Base-by-base conservation (phyloP, 352 stramenopile species). In the Aphanomyces euteiches region DNA sequence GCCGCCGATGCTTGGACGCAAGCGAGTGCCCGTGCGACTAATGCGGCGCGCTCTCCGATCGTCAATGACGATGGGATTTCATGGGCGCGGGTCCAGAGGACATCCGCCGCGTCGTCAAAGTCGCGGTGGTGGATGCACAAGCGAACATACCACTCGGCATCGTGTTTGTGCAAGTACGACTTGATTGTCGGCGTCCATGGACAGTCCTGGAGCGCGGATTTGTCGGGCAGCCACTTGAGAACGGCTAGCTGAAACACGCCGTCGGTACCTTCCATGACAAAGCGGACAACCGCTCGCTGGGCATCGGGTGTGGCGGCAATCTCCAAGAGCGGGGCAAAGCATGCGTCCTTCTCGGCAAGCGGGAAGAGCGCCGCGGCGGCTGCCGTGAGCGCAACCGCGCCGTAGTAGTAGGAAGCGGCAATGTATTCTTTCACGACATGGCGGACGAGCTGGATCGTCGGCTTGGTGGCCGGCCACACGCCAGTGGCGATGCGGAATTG, bases 121-220 rank as follows among this genome's bases (percentile, higher is more conserved):
- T 70, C 47, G 38, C 39, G 47, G 64, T 70, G 64, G 36, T 70
- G 36, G 15, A 70, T 47, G 54, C 64, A 61, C 2, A 70, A 38
- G 40, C 43, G 43, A 7, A 56, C 64, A 37, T 61, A 50, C 64
- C 64, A 70, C 34, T 70, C 64, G 37, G 47, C 8, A 40, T 70
- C 43, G 37, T 61, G 19, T 7, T 47, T 53, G 10, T n/a, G 43
- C 47, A 70, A 21, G 28, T 59, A 54, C n/a, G 64, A 28, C 36
- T 61, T 37, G 45, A 70, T 56, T 4, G 39, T 53, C 7, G 47
- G 64, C n/a, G 64, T 70, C 54, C 53, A 60, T 15, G 64, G 45
- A 28, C 48, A 60, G 54, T 34, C 17, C 4, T 61, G 13, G 3
- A 70, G 64, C 64, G 21, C 53, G 8, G 64, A 40, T 21, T 45